Evolutionary conservation across 805 yeast species (phyloP).

Genomic region (Jamesozyma gamospora): DNA sequence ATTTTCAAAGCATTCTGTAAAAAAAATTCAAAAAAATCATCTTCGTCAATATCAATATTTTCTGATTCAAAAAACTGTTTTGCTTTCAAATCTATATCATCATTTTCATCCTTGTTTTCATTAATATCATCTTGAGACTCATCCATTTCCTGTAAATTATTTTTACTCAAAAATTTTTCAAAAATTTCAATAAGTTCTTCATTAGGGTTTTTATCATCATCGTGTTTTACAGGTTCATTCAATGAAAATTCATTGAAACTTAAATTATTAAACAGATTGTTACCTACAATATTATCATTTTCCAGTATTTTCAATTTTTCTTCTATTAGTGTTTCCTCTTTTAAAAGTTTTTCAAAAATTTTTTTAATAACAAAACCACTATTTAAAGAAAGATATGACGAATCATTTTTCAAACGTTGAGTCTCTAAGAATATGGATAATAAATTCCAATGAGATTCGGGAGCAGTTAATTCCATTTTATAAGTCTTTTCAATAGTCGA

Average conservation of each 20-base stretch:
- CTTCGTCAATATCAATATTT: slow-evolving; percentile 46
- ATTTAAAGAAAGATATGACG: slow-evolving; percentile 3
- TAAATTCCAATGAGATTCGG: slow-evolving; percentile 12
- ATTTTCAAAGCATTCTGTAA: slow-evolving; percentile 44
- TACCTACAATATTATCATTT: neutral
- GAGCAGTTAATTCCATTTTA: slow-evolving; percentile 4
- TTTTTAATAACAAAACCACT: slow-evolving; percentile 10
- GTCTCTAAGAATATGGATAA: slow-evolving; percentile 11
- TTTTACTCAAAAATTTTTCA: slow-evolving; percentile 5
- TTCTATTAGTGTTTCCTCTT: slow-evolving; percentile 1
- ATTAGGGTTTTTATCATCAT: slow-evolving; percentile 6
- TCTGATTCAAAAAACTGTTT: slow-evolving; percentile 25
- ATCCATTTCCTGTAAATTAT: neutral
- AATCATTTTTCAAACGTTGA: slow-evolving; percentile 5
- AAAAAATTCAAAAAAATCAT: slow-evolving; percentile 60
- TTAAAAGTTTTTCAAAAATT: slow-evolving; percentile 5
- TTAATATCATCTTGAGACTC: neutral
- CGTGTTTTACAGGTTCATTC: neutral
- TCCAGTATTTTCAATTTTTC: neutral
- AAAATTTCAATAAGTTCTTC: slow-evolving; percentile 9
- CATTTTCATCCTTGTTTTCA: slow-evolving; percentile 28
- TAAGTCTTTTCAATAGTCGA: neutral
- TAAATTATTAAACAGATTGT: neutral
- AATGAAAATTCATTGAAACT: neutral
- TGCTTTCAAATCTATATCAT: slow-evolving; percentile 21